Conservation (phyloP, 225 moss, liverwort and hornwort genomes). For the Physcomitrellopsis africana region DNA sequence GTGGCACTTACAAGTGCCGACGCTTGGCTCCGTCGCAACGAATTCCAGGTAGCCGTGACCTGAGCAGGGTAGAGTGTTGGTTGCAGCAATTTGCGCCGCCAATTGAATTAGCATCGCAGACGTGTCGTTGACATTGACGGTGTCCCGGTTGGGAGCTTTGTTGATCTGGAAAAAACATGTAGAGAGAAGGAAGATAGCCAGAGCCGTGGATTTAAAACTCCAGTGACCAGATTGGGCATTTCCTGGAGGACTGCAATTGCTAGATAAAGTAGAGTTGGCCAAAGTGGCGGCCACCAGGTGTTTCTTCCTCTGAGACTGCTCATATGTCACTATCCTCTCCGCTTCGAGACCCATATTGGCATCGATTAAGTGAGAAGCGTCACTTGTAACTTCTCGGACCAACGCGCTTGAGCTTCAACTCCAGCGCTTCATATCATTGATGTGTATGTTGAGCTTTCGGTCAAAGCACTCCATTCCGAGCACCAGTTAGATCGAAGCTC, state of each 20-base stretch:
- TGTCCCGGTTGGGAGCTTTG: not conserved
- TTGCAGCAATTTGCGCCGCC: not conserved
- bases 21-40: slow-evolving; percentile 26
- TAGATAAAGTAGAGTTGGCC: slow-evolving; percentile 36
- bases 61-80: slow-evolving; percentile 46
- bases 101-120: not conserved
- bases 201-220: slow-evolving; percentile 38
- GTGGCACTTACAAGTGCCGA: slow-evolving; percentile 59
- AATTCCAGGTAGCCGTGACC: slow-evolving; percentile 58
- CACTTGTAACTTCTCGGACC: no score
- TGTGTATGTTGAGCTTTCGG: not conserved
- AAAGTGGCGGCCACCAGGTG: slow-evolving; percentile 41
- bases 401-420: not conserved
- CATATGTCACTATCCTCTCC: slow-evolving; percentile 31
- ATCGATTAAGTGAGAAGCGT: not conserved
- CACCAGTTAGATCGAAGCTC: slow-evolving; percentile 1
- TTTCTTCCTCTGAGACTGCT: slow-evolving; percentile 34
- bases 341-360: slow-evolving; percentile 43
- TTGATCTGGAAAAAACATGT: slow-evolving; percentile 21
- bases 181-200: slow-evolving; percentile 39
- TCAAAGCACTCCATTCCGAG: not conserved
- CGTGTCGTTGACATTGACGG: not conserved
- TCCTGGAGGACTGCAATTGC: not conserved
- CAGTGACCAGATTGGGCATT: slow-evolving; percentile 32
- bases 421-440: slow-evolving; percentile 25